Conservation (phyloP, 2,329 filamentous ascomycete species). For the Fusarium odoratissimum region DNA sequence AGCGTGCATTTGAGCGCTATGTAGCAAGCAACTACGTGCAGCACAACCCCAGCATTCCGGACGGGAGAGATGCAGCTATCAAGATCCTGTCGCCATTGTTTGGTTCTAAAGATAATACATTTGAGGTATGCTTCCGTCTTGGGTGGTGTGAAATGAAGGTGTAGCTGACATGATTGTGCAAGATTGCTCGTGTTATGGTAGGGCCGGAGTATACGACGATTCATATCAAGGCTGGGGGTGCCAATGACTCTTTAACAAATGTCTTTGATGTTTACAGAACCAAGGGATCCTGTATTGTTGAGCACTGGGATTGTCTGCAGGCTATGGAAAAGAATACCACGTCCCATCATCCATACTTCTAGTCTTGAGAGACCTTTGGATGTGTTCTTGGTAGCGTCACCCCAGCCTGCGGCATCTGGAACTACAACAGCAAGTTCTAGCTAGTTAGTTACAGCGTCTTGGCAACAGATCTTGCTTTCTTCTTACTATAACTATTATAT, state of each 20-base stretch:
- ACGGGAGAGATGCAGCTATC: not conserved
- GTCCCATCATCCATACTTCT: not conserved
- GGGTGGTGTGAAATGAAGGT: rapidly evolving
- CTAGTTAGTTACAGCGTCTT: no score
- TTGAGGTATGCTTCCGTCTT: not conserved
- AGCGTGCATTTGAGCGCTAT: not conserved
- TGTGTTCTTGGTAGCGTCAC: no score
- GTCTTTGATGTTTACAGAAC: not conserved
- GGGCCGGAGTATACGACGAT: not conserved
- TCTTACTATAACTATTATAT: no score
- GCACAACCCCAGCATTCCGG: not conserved
- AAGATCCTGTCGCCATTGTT: not conserved
- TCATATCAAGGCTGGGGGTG: not conserved
- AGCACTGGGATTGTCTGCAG: not conserved
- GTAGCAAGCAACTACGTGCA: not conserved
- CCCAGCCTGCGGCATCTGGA: no score
- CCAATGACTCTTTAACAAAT: not conserved
- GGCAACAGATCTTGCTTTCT: no score
- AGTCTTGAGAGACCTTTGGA: not conserved
- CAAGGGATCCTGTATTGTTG: not conserved
- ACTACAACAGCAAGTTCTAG: no score
- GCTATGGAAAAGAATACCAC: not conserved
- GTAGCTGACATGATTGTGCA: not conserved
- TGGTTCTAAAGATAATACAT: not conserved
- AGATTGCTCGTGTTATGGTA: not conserved